Evolutionary conservation across 2,329 filamentous ascomycete species (phyloP).

Genomic region (Arthrobotrys sinensis): DNA sequence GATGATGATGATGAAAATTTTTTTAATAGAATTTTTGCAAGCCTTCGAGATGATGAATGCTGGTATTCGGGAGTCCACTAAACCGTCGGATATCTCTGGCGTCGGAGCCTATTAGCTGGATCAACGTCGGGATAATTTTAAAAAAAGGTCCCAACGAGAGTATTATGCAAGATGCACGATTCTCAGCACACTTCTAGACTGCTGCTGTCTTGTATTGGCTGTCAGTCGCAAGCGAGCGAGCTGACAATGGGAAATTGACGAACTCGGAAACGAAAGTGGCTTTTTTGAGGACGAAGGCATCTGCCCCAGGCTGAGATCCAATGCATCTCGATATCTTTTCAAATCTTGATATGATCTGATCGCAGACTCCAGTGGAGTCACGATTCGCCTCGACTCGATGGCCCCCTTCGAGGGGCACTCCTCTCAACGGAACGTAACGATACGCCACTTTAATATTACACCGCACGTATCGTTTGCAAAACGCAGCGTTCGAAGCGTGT

Average conservation of each 20-base stretch:
- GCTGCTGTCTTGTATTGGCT: constrained; percentile 7
- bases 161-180: constrained; percentile 45
- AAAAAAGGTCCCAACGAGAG: constrained; percentile 10
- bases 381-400: constrained; percentile 15
- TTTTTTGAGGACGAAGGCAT: constrained; percentile 6
- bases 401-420: constrained; percentile 14
- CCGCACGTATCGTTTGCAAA: constrained; percentile 51
- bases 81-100: constrained; percentile 5
- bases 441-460: constrained; percentile 57
- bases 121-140: constrained; percentile 57
- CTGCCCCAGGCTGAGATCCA: not conserved
- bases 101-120: constrained; percentile 55
- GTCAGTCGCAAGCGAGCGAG: constrained; percentile 22
- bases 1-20: constrained; percentile 13
- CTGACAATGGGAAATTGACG: constrained; percentile 41
- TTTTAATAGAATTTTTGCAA: not conserved
- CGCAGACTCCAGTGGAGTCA: not conserved
- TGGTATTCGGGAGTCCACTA: not conserved
- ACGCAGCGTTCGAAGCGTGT: constrained; percentile 19
- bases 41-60: constrained; percentile 3
- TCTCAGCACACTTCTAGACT: constrained; percentile 38
- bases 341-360: constrained; percentile 4
- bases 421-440: constrained; percentile 43
- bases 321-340: not conserved
- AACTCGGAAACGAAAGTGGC: constrained; percentile 15